phyloP scores from a whole-genome alignment of 352 stramenopile genomes.

The Phytophthora macrochlamydospora region DNA sequence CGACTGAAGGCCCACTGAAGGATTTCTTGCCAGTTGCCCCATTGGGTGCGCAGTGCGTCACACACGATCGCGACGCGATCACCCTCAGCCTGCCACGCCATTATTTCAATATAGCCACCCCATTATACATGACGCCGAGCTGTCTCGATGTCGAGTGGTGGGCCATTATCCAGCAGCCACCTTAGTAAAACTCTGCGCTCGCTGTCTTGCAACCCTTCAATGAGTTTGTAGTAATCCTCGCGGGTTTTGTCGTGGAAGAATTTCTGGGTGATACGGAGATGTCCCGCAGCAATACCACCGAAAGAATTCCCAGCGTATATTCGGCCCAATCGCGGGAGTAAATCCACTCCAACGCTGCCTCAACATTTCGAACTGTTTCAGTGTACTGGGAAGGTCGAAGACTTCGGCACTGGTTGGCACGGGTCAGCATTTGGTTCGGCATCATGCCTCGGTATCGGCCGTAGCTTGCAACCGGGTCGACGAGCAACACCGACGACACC shows the following conservation, averaged over 20 bases:
- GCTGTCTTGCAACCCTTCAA: neutral
- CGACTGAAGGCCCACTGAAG: neutral
- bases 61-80: neutral
- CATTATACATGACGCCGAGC: neutral
- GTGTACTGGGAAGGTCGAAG: neutral
- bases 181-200: neutral
- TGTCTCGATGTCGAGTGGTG: neutral
- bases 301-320: neutral
- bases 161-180: neutral
- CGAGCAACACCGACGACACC: neutral
- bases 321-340: neutral
- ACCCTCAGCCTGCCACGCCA: neutral
- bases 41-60: neutral
- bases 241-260: neutral
- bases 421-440: conserved; percentile 15
- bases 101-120: neutral
- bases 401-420: too few relatives aligned
- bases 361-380: neutral
- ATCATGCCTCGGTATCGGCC: conserved; percentile 15
- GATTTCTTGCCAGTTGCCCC: neutral
- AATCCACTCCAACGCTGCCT: neutral
- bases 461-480: conserved; percentile 12
- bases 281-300: neutral
- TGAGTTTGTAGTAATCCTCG: neutral
- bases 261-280: neutral